Evolutionary conservation across 352 stramenopile species (phyloP), one percentile per base, ranked within the genome.

Genomic region (Pythium rhizo-oryzae): DNA sequence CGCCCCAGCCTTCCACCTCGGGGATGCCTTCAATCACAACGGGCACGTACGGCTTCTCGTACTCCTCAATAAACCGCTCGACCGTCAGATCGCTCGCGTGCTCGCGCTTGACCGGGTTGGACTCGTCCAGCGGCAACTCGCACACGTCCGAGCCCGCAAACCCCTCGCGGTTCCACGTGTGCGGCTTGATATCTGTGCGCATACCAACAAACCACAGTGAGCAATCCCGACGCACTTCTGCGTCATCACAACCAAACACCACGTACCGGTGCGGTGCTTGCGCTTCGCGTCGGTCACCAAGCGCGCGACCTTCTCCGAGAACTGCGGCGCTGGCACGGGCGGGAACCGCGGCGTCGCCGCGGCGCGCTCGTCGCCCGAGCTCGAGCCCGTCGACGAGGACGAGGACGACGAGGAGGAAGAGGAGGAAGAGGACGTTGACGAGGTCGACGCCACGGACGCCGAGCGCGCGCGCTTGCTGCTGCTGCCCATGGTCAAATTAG

Each of bases 1-100:
- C 86, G 44, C 64, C 59, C 91, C 91, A 97, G 12, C 72, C 62
- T 62, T 97, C 87, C 30, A 79, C 74, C 63, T 93, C 82, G 0
- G 91, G 91, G 24, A 97, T 80, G 54, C 89, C 88, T 57, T 90
- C 80, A 39, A 97, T 94, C 35, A 97, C 82, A 6, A 96, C 82
- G 13, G 89, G 91, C 30, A 93, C 57, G 39, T 46, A 77, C 9
- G 79, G 80, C 44, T 72, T 86, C 61, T 97, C 91, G 65, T 94
- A 97, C 68, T 94, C 80, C 11, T 91, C 71, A 39, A 93, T 90
- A 67, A 97, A 97, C 16, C 89, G 73, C 62, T 92, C 78, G 16
- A 95, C 76, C 15, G 72, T 92, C 46, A 97, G 64, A 39, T 96
- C 79, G 33, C 79, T 86, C 71, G 79, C 88, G 55, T 89, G 76